A percentile compares a stretch with the other conserved stretches of the same genome.
phyloP scores from a whole-genome alignment of 805 yeast species.

The Saccharomyces jurei region DNA sequence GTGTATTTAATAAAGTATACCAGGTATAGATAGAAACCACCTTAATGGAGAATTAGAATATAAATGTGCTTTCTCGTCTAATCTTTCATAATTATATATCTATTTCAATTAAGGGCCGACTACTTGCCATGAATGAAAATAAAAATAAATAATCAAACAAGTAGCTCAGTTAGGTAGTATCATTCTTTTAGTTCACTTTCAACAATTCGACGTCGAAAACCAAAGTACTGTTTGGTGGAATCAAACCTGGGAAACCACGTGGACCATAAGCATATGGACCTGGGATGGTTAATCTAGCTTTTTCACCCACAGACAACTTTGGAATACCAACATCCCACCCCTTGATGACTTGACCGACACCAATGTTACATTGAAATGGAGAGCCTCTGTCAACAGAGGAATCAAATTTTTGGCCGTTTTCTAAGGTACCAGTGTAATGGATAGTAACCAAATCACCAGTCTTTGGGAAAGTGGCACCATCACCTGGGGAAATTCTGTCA shows the following conservation, averaged over 20 bases:
- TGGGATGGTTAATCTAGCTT: constrained; percentile 86
- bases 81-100: neutral
- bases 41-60: neutral
- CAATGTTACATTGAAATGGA: constrained; percentile 90
- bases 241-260: constrained; percentile 93
- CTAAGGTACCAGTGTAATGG: constrained; percentile 92
- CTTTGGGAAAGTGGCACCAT: constrained; percentile 80
- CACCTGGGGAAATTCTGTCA: constrained; percentile 47
- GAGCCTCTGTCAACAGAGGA: constrained; percentile 91
- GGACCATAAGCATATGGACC: constrained; percentile 90
- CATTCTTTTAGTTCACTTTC: constrained; percentile 32
- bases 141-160: neutral
- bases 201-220: constrained; percentile 73
- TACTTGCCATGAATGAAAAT: neutral
- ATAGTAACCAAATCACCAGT: constrained; percentile 84
- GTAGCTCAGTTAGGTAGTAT: neutral
- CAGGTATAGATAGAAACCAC: neutral
- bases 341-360: constrained; percentile 92
- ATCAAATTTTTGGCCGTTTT: constrained; percentile 92
- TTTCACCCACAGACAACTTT: constrained; percentile 83
- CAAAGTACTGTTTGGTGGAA: constrained; percentile 94
- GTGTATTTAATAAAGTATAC: neutral
- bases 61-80: neutral
- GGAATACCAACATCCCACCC: constrained; percentile 98
- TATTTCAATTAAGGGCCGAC: neutral